Evolutionary conservation across 805 yeast genomes (phyloP).

Genomic region (Candida pseudoglaebosa): DNA sequence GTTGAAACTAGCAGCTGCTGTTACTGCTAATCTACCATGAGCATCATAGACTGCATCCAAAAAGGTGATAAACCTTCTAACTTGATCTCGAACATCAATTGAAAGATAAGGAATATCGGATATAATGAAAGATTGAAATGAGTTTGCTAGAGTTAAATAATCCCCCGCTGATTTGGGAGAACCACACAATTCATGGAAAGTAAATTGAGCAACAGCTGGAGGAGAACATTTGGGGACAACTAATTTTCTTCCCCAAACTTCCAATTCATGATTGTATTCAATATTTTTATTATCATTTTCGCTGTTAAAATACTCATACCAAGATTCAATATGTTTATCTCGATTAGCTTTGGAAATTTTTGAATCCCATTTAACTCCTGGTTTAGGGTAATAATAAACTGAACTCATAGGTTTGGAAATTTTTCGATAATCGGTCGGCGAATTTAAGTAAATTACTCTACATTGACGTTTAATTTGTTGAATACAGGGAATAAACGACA

Average conservation of each 20-base stretch:
- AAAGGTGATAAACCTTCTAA: constrained; percentile 89
- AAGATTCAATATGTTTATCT: constrained; percentile 57
- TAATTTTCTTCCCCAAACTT: constrained; percentile 87
- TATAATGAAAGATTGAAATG: constrained; percentile 74
- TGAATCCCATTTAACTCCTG: constrained; percentile 53
- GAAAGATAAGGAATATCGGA: constrained; percentile 91
- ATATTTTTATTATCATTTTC: constrained; percentile 35
- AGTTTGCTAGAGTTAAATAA: constrained; percentile 74
- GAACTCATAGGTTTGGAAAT: constrained; percentile 78
- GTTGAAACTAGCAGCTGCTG: constrained; percentile 81
- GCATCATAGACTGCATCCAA: constrained; percentile 94
- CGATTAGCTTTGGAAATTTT: constrained; percentile 49
- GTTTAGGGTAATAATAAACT: constrained; percentile 71
- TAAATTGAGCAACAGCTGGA: constrained; percentile 82
- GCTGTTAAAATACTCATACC: constrained; percentile 80
- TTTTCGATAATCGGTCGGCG: constrained; percentile 92
- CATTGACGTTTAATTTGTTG: constrained; percentile 69
- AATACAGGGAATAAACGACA: constrained; percentile 89
- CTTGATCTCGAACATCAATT: constrained; percentile 72
- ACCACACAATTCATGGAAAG: constrained; percentile 85
- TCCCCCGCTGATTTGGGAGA: constrained; percentile 90
- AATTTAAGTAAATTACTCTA: constrained; percentile 73
- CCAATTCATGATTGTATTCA: constrained; percentile 25
- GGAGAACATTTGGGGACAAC: constrained; percentile 73
- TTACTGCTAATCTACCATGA: constrained; percentile 82